Conservation (phyloP, 257 asterid species). For the Fraxinus americana region DNA sequence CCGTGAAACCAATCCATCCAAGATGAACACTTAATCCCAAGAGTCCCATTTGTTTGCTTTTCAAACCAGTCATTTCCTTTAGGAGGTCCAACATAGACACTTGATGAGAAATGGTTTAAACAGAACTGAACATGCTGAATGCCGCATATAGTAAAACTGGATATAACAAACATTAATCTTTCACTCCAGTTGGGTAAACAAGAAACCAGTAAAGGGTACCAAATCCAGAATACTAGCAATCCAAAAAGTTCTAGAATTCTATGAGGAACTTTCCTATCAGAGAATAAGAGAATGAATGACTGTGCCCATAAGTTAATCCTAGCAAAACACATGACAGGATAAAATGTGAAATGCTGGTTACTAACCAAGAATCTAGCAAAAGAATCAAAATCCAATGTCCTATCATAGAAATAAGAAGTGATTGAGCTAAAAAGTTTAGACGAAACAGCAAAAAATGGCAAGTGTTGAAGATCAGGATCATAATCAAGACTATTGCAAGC, state of each 20-base stretch:
- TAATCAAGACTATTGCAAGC: constrained; percentile 82
- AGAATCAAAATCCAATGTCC: constrained; percentile 53
- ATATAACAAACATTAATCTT: constrained; percentile 49
- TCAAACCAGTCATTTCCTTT: constrained; percentile 84
- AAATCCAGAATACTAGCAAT: constrained; percentile 68
- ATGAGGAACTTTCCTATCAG: constrained; percentile 53
- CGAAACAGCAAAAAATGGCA: constrained; percentile 78
- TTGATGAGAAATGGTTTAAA: constrained; percentile 74
- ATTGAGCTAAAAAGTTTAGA: constrained; percentile 64
- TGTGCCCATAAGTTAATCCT: constrained; percentile 73
- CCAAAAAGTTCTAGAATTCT: constrained; percentile 61
- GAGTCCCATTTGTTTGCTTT: constrained; percentile 74
- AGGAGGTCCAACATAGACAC: constrained; percentile 66
- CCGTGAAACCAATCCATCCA: constrained; percentile 99
- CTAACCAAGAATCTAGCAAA: constrained; percentile 61
- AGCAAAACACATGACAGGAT: constrained; percentile 84
- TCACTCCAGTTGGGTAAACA: constrained; percentile 68
- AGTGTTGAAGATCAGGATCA: constrained; percentile 87
- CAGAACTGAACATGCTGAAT: constrained; percentile 83
- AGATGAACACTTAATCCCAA: constrained; percentile 56
- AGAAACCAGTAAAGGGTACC: constrained; percentile 82
- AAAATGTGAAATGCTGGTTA: constrained; percentile 77
- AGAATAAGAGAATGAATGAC: constrained; percentile 50
- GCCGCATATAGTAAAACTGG: constrained; percentile 61
- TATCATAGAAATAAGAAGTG: constrained; percentile 57